phyloP scores from a whole-genome alignment of 805 yeast species.

The Yamadazyma philogaea region DNA sequence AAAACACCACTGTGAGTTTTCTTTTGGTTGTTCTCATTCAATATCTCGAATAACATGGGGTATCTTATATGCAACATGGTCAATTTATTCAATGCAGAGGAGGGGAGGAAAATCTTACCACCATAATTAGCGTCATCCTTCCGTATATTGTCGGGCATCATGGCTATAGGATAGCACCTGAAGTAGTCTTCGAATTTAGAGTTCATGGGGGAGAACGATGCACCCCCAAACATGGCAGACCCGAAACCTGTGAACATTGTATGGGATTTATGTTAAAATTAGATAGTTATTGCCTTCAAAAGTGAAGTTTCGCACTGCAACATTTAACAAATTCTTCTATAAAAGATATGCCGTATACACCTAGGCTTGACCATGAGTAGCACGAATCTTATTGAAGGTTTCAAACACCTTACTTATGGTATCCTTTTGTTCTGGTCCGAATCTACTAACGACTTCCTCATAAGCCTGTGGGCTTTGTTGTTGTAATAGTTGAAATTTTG shows the following conservation, averaged over 20 bases:
- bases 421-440: conserved; percentile 34
- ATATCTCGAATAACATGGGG: conserved; percentile 89
- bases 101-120: conserved; percentile 93
- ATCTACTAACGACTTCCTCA: conserved; percentile 43
- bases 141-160: conserved; percentile 77
- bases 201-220: conserved; percentile 27
- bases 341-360: background rate
- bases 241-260: conserved; percentile 45
- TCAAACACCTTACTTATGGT: conserved; percentile 14
- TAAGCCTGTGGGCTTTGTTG: conserved; percentile 47
- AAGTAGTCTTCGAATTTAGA: conserved; percentile 76
- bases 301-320: background rate
- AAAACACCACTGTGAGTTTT: conserved; percentile 89
- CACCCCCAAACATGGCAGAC: conserved; percentile 32
- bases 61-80: conserved; percentile 90
- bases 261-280: background rate
- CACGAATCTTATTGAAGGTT: conserved; percentile 8
- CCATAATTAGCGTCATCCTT: conserved; percentile 85
- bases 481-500: conserved; percentile 49
- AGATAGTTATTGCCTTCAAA: conserved; percentile 5
- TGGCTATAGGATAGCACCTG: conserved; percentile 86
- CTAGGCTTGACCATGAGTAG: background rate
- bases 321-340: background rate
- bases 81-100: conserved; percentile 82
- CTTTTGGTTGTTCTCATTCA: conserved; percentile 57